Percentiles rank a stretch among this genome's conserved stretches.
Conservation (phyloP, 306 rosid species). For the Pyrus pyrifolia region DNA sequence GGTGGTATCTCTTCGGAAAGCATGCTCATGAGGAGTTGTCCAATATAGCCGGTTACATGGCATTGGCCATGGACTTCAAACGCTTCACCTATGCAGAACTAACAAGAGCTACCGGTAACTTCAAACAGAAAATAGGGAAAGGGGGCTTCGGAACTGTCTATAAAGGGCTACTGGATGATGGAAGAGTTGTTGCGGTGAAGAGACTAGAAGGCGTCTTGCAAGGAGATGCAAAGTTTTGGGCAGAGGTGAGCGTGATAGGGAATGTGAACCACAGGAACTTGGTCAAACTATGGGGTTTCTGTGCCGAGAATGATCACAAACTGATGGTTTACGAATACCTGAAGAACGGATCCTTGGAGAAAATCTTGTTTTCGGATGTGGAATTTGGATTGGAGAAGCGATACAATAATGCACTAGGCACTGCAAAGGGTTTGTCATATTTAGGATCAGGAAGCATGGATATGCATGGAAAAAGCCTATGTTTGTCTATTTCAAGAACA, state of each 20-base stretch:
- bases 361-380: slow-evolving; percentile 11
- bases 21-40: slow-evolving; percentile 20
- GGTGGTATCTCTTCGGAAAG: slow-evolving; percentile 23
- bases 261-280: slow-evolving; percentile 34
- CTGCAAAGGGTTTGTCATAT: slow-evolving; percentile 40
- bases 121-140: slow-evolving; percentile 21
- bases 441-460: too few relatives aligned
- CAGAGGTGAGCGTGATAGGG: slow-evolving; percentile 38
- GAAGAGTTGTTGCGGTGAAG: slow-evolving; percentile 34
- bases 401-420: slow-evolving; percentile 14
- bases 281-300: slow-evolving; percentile 36
- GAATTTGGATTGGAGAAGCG: slow-evolving; percentile 21
- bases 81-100: slow-evolving; percentile 15
- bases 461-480: too few relatives aligned
- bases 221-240: slow-evolving; percentile 44
- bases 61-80: slow-evolving; percentile 24
- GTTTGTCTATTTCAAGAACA: too few relatives aligned
- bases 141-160: slow-evolving; percentile 31
- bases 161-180: slow-evolving; percentile 33
- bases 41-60: slow-evolving; percentile 26
- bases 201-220: slow-evolving; percentile 34
- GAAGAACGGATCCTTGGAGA: slow-evolving; percentile 32
- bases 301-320: slow-evolving; percentile 29
- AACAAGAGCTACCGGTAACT: slow-evolving; percentile 23
- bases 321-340: slow-evolving; percentile 32